Percentiles rank a stretch among this genome's conserved stretches.
phyloP scores from a whole-genome alignment of 345 rosid species.

The Populus euphratica region DNA sequence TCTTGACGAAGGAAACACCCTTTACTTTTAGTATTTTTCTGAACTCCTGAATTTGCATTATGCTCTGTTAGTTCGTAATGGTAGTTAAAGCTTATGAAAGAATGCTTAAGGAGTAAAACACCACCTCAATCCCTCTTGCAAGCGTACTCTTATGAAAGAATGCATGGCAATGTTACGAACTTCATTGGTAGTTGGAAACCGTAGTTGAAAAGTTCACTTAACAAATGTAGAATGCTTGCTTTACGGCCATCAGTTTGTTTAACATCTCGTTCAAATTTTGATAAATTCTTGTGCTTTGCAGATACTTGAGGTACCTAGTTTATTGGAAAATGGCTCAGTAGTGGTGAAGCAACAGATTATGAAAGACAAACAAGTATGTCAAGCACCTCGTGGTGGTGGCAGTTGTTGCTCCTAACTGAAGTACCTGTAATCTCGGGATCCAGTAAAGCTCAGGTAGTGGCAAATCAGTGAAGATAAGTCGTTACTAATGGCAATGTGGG shows the following conservation, averaged over 20 bases:
- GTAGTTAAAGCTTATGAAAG: background rate
- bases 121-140: too few species aligned
- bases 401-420: constrained; percentile 49
- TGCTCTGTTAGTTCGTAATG: background rate
- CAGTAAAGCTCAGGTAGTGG: background rate
- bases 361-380: constrained; percentile 40
- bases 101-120: too few species aligned
- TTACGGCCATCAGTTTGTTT: background rate
- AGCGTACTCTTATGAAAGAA: too few species aligned
- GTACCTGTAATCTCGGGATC: background rate
- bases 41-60: background rate
- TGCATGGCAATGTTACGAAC: too few species aligned
- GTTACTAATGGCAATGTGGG: background rate
- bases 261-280: background rate
- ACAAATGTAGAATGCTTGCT: background rate
- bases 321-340: constrained; percentile 71
- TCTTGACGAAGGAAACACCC: background rate
- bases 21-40: background rate
- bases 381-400: constrained; percentile 27
- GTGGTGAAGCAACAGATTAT: constrained; percentile 47
- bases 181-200: too few species aligned
- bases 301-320: constrained; percentile 75
- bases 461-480: background rate
- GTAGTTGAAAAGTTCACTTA: background rate
- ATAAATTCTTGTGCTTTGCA: constrained; percentile 17